Base-by-base conservation (phyloP, 1,284 basidiomycete species). In the Trichosporon coremiiforme region DNA sequence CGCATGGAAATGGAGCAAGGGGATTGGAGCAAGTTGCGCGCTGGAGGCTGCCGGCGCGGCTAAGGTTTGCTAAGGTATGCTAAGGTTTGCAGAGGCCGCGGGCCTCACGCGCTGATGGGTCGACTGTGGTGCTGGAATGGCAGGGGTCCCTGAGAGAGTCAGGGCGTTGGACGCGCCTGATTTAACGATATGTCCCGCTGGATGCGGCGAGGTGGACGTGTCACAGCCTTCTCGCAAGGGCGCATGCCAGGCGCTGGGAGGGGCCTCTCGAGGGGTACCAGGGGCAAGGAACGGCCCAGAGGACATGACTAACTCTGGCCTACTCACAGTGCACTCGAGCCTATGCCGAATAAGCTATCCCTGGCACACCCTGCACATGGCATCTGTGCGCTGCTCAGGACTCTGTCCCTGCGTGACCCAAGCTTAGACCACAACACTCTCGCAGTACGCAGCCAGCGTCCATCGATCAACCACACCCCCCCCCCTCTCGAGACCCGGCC, bases 201-300 rank as follows among this genome's bases (percentile, higher is more conserved):
- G 31, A 35, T 35, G 57, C 57, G 57, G 29, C 29, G 17, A 33
- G 57, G 13, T 17, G 57, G 15, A n/a, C 57, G 29, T n/a, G 29
- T 17, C 29, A 62, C 57, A n/a, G 57, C 57, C 29, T 31, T 33
- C 57, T 62, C 29, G 25, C 10, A 7, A 62, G 57, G 31, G 29
- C 57, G 17, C 57, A 31, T 15, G 29, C 7, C 15, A 17, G 57
- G 57, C 31, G 15, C 17, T 8, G 29, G 17, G 57, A 35, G 31
- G 57, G 31, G 31, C 5, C 15, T 15, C 15, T 10, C 33, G 57
- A 29, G 57, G 50, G 57, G 4, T 6, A 13, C 13, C 31, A 62
- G 57, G 57, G 57, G 57, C 29, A 62, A 60, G 57, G 57, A 31
- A 62, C 57, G 57, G 31, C 57, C 57, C 57, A 62, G 55, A 62